Conservation (phyloP, 176 grass and related monocot species). For the Eragrostis nindensis region DNA sequence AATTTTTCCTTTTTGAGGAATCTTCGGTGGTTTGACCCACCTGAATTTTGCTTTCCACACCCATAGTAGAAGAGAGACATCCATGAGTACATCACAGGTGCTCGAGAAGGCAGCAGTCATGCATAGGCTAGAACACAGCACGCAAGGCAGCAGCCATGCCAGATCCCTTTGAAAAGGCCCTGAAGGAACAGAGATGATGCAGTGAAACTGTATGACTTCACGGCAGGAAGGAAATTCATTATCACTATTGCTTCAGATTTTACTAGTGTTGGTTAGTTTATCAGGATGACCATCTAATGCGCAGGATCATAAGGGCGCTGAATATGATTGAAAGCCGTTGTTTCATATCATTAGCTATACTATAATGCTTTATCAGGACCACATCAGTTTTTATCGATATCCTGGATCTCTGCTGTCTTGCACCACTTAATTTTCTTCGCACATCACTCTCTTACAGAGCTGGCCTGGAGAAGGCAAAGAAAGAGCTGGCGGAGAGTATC, state of each 20-base stretch:
- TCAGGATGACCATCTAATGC: neutral
- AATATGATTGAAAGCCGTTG: conserved; percentile 8
- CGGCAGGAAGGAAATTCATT: neutral
- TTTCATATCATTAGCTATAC: neutral
- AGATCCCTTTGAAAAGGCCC: neutral
- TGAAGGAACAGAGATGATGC: neutral
- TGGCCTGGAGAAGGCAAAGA: conserved; percentile 84
- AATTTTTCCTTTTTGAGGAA: neutral
- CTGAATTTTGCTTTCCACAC: neutral
- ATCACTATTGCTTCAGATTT: neutral
- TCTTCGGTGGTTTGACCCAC: neutral
- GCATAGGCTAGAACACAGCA: too few relatives aligned
- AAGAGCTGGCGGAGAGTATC: conserved; percentile 71
- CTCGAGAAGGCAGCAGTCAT: neutral
- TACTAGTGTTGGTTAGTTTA: neutral
- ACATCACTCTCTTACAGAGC: conserved; percentile 44
- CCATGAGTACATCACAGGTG: too few relatives aligned
- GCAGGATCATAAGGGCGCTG: conserved; percentile 15
- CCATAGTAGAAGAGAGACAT: too few relatives aligned
- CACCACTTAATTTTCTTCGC: neutral
- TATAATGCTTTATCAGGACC: conserved; percentile 7
- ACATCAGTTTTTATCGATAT: conserved; percentile 40
- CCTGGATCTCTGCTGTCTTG: neutral
- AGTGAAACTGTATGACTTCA: neutral
- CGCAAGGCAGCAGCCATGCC: neutral